phyloP scores from a whole-genome alignment of 495 filamentous ascomycete species.

The Evansstolkia leycettana region DNA sequence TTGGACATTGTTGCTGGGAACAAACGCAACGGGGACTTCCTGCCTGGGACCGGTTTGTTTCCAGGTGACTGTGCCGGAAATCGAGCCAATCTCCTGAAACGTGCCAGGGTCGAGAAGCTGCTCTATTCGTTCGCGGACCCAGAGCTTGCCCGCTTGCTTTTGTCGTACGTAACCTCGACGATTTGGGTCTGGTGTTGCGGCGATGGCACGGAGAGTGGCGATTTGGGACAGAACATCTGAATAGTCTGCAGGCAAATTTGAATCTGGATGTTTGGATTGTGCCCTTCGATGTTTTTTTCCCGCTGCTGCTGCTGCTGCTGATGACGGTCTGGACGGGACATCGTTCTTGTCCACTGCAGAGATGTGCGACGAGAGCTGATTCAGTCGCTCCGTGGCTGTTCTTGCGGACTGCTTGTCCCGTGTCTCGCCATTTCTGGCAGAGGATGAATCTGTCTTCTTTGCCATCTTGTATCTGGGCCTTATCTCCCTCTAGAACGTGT shows the following conservation, averaged over 20 bases:
- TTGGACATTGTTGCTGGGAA: conserved; percentile 46
- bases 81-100: conserved; percentile 45
- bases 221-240: conserved; percentile 46
- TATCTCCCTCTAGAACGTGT: too few species aligned
- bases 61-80: conserved; percentile 48
- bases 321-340: conserved; percentile 2
- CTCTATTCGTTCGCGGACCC: conserved; percentile 49
- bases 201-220: conserved; percentile 32
- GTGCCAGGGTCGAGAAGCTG: conserved; percentile 38
- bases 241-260: conserved; percentile 43
- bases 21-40: conserved; percentile 37
- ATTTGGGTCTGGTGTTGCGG: conserved; percentile 37
- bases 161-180: conserved; percentile 46
- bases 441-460: conserved; percentile 5
- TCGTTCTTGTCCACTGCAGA: neutral
- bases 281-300: conserved; percentile 5
- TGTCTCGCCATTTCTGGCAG: conserved; percentile 3
- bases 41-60: conserved; percentile 30
- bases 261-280: conserved; percentile 9
- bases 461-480: conserved; percentile 6
- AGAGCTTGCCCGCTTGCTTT: conserved; percentile 52
- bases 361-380: conserved; percentile 24
- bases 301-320: conserved; percentile 3
- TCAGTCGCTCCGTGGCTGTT: conserved; percentile 20
- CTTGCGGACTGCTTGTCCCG: conserved; percentile 3